Percentiles rank a stretch among this genome's conserved stretches.
phyloP scores from a whole-genome alignment of 1,139 yeast genomes.

The Pichia sp. region DNA sequence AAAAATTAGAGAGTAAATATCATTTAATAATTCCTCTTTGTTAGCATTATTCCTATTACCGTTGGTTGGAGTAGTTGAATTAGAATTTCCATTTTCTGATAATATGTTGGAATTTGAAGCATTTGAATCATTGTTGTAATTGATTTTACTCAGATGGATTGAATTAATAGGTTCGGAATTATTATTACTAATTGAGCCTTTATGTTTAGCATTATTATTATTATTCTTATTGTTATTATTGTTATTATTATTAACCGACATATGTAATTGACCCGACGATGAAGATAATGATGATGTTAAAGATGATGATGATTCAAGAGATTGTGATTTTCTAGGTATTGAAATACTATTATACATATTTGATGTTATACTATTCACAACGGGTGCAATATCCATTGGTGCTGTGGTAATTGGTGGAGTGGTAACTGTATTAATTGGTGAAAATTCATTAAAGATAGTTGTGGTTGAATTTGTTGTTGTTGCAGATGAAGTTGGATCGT shows the following conservation, averaged over 20 bases:
- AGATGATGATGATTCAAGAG: background rate
- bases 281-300: background rate
- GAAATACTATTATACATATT: background rate
- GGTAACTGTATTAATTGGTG: background rate
- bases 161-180: background rate
- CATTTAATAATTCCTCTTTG: conserved; percentile 28
- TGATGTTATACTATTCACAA: background rate
- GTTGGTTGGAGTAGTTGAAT: no score
- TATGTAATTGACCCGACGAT: background rate
- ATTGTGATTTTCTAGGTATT: background rate
- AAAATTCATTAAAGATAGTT: background rate
- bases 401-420: background rate
- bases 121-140: background rate
- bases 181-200: no score
- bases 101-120: background rate
- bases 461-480: background rate
- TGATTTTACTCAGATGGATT: background rate
- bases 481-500: background rate
- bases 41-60: no score
- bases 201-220: no score
- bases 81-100: background rate
- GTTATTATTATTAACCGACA: background rate
- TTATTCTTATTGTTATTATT: no score
- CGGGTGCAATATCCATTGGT: background rate
- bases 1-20: conserved; percentile 33